Base-by-base conservation (phyloP, 169 alveolate species). In the Plasmodium inui region DNA sequence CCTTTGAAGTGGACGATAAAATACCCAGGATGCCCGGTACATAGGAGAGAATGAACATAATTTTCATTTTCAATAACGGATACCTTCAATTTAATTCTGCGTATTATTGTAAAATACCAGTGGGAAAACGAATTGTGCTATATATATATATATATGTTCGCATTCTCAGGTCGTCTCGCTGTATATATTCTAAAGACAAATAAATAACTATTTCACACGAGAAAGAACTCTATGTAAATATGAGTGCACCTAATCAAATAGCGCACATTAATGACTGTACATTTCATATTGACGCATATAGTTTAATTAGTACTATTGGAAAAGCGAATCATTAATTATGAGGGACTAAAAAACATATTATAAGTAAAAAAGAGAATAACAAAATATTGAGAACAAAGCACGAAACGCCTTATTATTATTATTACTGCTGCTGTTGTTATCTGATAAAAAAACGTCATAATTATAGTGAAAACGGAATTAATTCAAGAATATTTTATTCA, bases 11-110 rank as follows among this genome's bases (percentile, higher is more conserved):
- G 50, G 83, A 76, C 22, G 83, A 28, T 32, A 76, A 32, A 76
- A 76, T 32, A 32, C 17, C 9, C 22, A 32, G 6, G 17, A 32
- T 10, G 30, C 83, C 2, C 7, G 83, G 14, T 32, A 76, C 2
- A 76, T 76, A 76, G 1, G 67, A 76, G 32, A 76, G 83, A 76
- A 76, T 19, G 83, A 76, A 32, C 7, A 76, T 32, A 17, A 76
- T 76, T 76, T 76, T 76, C 83, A 76, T 76, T 12, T 22, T 76
- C 28, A 28, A 10, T 32, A 28, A 76, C 67, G 50, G 6, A 22
- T 30, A 26, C 61, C 9, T 14, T 28, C 30, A 37, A 28, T 32
- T 76, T 32, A 76, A 32, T 76, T 39, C 50, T 76, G 14, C 17
- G 12, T 32, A 8, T 76, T 26, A 28, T 76, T 7, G 32, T 50